Evolutionary conservation across 345 rosid species (phyloP).

Genomic region (Populus ilicifolia): DNA sequence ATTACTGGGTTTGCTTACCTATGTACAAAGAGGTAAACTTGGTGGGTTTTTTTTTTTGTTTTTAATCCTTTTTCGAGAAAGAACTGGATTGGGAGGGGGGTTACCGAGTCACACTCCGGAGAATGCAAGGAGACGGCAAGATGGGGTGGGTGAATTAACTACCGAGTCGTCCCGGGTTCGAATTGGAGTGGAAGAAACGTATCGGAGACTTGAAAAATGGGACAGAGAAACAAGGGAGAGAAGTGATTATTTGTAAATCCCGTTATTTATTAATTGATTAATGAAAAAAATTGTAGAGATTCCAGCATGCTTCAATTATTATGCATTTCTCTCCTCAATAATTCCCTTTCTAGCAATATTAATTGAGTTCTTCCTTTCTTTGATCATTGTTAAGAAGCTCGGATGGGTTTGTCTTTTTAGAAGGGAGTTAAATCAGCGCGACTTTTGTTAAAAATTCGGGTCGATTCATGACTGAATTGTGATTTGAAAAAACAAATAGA

Average conservation of each 20-base stretch:
- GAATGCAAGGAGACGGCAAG: constrained; percentile 14
- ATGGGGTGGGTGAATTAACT: constrained; percentile 9
- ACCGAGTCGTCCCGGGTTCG: constrained; percentile 30
- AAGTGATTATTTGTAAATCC: constrained; percentile 10
- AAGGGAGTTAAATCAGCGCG: no score
- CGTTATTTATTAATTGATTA: constrained; percentile 13
- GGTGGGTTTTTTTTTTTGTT: neutral
- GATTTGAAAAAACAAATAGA: no score
- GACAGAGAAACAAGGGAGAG: neutral
- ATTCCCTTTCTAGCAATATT: neutral
- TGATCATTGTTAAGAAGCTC: no score
- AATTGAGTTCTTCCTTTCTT: neutral
- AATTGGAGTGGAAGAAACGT: neutral
- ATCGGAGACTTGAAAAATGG: neutral
- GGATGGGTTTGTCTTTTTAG: no score
- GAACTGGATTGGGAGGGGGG: neutral
- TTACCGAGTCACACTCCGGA: neutral
- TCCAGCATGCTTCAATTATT: neutral
- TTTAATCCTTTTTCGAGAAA: neutral
- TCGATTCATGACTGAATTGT: no score
- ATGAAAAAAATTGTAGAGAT: constrained; percentile 6
- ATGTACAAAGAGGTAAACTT: neutral
- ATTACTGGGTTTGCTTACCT: neutral
- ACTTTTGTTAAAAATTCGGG: no score
- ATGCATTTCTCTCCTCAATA: neutral